These are phyloP conservation scores for Nyssa sinensis DNA, from an alignment of 148 eudicot genomes.

Conservation along the genomic window DNA sequence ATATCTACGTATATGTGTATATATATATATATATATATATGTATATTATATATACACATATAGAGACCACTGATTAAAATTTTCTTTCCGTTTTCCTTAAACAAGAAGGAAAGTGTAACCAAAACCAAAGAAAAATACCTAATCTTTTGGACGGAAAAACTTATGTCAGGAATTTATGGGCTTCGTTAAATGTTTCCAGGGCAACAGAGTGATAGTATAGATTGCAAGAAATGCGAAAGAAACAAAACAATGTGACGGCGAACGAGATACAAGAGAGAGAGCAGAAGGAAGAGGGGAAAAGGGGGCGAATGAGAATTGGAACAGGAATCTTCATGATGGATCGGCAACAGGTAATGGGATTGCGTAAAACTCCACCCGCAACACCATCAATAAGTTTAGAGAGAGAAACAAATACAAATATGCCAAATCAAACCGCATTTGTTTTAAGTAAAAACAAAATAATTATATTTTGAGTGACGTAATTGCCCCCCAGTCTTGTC, in stretches of 20 bases:
- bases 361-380: conserved; percentile 26
- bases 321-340: conserved; percentile 27
- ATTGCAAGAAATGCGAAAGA: not conserved
- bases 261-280: too few relatives aligned
- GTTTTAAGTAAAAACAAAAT: too few relatives aligned
- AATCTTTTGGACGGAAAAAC: not conserved
- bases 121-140: not conserved
- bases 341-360: conserved; percentile 14
- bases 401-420: too few relatives aligned
- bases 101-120: not conserved
- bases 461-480: too few relatives aligned
- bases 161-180: too few relatives aligned
- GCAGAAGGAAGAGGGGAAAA: not conserved
- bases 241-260: not conserved
- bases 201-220: not conserved
- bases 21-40: too few relatives aligned
- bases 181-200: not conserved
- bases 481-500: too few relatives aligned
- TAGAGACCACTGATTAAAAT: too few relatives aligned
- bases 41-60: too few relatives aligned
- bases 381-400: conserved; percentile 5
- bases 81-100: too few relatives aligned
- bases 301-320: conserved; percentile 8
- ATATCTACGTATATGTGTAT: too few relatives aligned
- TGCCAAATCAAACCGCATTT: too few relatives aligned